phyloP scores from a whole-genome alignment of 148 eudicot species.

The Drosera capensis region DNA sequence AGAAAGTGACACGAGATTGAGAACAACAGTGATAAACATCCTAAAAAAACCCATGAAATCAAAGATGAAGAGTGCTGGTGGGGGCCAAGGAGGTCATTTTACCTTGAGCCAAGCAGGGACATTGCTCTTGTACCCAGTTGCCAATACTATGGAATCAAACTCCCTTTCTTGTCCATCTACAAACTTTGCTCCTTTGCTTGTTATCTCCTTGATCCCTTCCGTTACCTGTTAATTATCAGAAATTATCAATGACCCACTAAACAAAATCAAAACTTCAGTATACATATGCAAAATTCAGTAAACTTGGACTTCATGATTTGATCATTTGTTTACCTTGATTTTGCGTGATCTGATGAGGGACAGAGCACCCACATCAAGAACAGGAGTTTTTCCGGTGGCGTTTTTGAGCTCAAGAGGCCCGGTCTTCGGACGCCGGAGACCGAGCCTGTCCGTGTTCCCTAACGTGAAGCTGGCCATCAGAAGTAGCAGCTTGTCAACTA shows the following conservation, averaged over 20 bases:
- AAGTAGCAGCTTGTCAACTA: constrained; percentile 65
- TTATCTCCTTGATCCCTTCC: constrained; percentile 9
- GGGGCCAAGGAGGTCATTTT: not conserved
- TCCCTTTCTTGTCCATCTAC: constrained; percentile 2
- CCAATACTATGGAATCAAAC: constrained; percentile 6
- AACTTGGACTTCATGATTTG: not conserved
- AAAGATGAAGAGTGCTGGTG: not conserved
- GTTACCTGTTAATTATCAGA: not conserved
- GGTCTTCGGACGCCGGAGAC: constrained; percentile 61
- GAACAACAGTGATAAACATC: not conserved
- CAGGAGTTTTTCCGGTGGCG: constrained; percentile 88
- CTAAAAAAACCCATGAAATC: not conserved
- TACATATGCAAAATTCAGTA: not conserved
- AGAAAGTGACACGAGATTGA: constrained; percentile 2
- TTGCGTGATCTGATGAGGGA: constrained; percentile 54
- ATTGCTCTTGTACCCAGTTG: constrained; percentile 9
- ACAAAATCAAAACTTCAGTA: not conserved
- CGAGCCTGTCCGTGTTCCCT: constrained; percentile 49
- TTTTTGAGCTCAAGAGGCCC: constrained; percentile 85
- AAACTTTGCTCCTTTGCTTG: constrained; percentile 4
- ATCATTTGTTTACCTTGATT: constrained; percentile 41
- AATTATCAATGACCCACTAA: not conserved
- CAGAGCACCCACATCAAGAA: constrained; percentile 81
- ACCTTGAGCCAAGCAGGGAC: constrained; percentile 11
- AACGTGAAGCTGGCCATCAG: constrained; percentile 44